Conservation (phyloP, 2,329 filamentous ascomycete genomes). For the Periconia sp. region DNA sequence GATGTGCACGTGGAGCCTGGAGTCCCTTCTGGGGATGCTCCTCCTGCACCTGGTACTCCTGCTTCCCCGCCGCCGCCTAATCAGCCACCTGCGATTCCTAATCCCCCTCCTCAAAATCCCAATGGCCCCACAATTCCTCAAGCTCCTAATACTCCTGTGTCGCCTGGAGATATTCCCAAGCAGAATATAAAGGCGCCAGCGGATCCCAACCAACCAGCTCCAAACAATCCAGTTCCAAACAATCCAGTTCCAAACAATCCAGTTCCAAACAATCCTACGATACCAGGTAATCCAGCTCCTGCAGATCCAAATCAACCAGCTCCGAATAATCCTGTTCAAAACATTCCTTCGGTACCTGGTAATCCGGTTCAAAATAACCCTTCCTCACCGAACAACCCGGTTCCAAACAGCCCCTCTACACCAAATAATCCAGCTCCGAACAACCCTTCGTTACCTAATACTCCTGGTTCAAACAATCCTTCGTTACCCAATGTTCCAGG, state of each 20-base stretch:
- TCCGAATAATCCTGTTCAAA: no score
- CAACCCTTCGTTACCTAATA: not conserved
- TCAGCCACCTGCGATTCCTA: not conserved
- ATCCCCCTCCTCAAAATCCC: not conserved
- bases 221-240: no score
- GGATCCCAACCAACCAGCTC: not conserved
- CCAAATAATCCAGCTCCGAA: no score
- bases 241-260: no score
- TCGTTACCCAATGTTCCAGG: not conserved
- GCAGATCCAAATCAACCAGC: no score
- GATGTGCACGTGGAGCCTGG: not conserved
- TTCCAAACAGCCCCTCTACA: no score
- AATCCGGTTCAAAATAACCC: not conserved
- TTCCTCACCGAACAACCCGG: not conserved
- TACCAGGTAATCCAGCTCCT: no score
- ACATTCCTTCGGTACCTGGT: not conserved
- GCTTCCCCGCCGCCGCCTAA: no score
- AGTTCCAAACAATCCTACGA: no score
- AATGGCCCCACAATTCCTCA: not conserved
- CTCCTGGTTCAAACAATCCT: not conserved
- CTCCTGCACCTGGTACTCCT: no score
- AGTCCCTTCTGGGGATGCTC: no score
- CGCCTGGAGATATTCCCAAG: not conserved
- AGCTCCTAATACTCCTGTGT: not conserved
- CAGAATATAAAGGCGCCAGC: not conserved